A percentile compares a stretch with the other conserved stretches of the same genome.
These are phyloP conservation scores for Chrysoporthe austroafricana DNA, from an alignment of 2,329 filamentous ascomycete species.

Conservation along the genomic window DNA sequence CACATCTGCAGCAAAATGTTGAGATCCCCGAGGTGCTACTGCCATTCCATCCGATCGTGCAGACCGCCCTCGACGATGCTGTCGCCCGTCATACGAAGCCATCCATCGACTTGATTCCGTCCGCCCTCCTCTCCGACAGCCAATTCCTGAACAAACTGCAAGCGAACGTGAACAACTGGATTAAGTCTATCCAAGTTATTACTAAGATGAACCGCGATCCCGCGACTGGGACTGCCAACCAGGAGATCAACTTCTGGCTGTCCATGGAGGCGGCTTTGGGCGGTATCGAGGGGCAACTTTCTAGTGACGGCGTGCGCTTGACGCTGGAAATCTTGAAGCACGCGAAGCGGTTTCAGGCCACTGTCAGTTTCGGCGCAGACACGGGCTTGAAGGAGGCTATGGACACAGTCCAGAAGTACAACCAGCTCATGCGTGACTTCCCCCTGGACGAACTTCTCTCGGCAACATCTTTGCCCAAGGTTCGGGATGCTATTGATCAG, in stretches of 20 bases:
- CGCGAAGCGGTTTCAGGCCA: conserved; percentile 97
- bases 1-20: conserved; percentile 95
- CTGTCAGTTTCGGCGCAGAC: conserved; percentile 94
- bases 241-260: conserved; percentile 99
- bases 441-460: conserved; percentile 93
- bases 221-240: conserved; percentile 75
- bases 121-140: conserved; percentile 80
- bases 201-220: conserved; percentile 93
- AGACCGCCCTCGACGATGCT: conserved; percentile 81
- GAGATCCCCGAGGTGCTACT: conserved; percentile 93
- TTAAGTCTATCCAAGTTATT: conserved; percentile 95
- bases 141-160: conserved; percentile 93
- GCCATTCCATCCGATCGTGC: conserved; percentile 85
- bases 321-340: conserved; percentile 95
- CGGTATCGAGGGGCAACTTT: conserved; percentile 85
- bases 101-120: conserved; percentile 77
- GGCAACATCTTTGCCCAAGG: conserved; percentile 84
- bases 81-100: conserved; percentile 68
- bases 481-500: conserved; percentile 83
- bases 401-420: conserved; percentile 97
- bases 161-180: conserved; percentile 94
- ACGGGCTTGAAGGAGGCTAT: conserved; percentile 95
- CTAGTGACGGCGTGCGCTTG: conserved; percentile 84
- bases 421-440: conserved; percentile 97
- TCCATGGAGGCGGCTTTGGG: conserved; percentile 95